Base-by-base conservation (phyloP, 352 stramenopile genomes). In the Globisporangium yorkense region DNA sequence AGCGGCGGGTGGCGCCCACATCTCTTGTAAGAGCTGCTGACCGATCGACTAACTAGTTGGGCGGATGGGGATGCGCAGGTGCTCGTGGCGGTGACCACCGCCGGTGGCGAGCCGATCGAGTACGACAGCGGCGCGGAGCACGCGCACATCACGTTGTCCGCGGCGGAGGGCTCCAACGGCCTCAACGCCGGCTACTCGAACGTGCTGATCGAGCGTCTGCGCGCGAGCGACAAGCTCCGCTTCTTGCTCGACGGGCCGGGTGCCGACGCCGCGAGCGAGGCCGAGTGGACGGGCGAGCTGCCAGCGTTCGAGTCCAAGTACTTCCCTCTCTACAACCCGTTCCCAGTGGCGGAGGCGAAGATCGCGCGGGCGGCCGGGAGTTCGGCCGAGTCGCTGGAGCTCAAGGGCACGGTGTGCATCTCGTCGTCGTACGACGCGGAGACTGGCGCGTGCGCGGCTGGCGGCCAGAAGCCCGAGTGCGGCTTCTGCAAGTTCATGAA, bases 401-500 rank as follows among this genome's bases (percentile, higher is more conserved):
- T 93, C 18, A 49, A 75, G 48, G 84, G 84, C 35, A 88, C 72
- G 0, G 68, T 94, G 54, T 94, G 84, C 59, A 61, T 83, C 39
- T 78, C 80, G 48, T 87, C 81, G 2, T 63, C 62, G 57, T 94
- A 88, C 57, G 84, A 94, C 59, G 51, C 66, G 1, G 62, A 69
- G 33, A 75, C 64, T 9, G 74, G 75, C 18, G 52, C 69, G 56
- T 94, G 84, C 57, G 41, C 65, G n/a, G 64, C 65, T 1, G 70
- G 62, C n/a, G 33, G 50, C 9, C 56, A 70, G 47, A 92, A 96
- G 63, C 69, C 82, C 37, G 87, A 96, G 70, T 96, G 87, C 57
- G 85, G 84, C 56, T 96, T 93, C 59, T 96, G 87, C 68, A 91
- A 92, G 67, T 96, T 96, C 66, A 96, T 96, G 84, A 94, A 94